Base-by-base conservation (phyloP, 2,329 filamentous ascomycete species). In the Neofusicoccum sp. region DNA sequence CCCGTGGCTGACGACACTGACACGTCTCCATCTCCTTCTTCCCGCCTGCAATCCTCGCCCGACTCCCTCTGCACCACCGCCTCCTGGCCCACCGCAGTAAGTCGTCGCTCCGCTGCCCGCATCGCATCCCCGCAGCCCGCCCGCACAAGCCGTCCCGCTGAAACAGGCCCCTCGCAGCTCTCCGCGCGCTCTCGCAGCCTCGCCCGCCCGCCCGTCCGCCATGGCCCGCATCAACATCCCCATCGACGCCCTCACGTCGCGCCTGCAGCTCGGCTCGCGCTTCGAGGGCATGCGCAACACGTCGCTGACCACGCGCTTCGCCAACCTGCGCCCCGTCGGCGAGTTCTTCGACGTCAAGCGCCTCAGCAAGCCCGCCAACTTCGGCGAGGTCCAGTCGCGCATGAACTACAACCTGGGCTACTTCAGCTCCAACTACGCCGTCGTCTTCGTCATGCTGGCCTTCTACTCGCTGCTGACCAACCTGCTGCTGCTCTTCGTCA, bases 281-380 rank as follows among this genome's bases (percentile, higher is more conserved):
- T 93, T 98, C 79, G 86, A 90, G 68, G 86, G 88, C 73, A 82
- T 97, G 65, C 88, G 91, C 73, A 86, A 87, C 63, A 90, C 92
- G 68, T 89, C 90, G 34, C 75, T 98, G 63, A 85, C 85, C 62
- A 85, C 87, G 66, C 89, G 95, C 66, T 98, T 98, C 78, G 87
- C 93, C 76, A 98, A 97, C 79, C 84, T 99, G 72, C 89, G 88
- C 63, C 93, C 95, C 63, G 77, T 98, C 68, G 87, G 88, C 75
- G 95, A 99, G 79, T 99, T 99, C 79, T 84, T 97, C 76, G 93
- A 98, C 78, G 78, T 98, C 79, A 97, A 97, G 86, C 91, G 93
- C 68, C 71, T 99, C 61, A 96, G 91, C 67, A 99, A 98, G 81
- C 95, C 95, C 30, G 86, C 85, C 73, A 96, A 96, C 80, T 97